Conservation (phyloP, 108 stramenopile species). For the Discostella stelligeroides region DNA sequence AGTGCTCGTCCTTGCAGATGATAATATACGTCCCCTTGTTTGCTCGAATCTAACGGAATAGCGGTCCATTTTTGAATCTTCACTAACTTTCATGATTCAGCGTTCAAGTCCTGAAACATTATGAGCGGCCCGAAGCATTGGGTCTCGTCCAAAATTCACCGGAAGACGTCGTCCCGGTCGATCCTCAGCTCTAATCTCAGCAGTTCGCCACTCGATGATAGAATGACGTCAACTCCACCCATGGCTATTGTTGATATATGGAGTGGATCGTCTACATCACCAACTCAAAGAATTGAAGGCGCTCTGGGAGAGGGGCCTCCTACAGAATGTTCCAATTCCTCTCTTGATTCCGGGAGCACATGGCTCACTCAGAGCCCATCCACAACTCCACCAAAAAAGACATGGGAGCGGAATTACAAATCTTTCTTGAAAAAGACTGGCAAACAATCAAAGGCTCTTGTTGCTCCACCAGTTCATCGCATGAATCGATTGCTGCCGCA, state of each 20-base stretch:
- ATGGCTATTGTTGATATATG: slow-evolving; percentile 25
- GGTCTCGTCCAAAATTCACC: slow-evolving; percentile 33
- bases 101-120: not conserved
- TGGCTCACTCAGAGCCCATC: slow-evolving; percentile 43
- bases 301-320: not conserved
- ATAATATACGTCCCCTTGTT: no score
- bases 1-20: no score
- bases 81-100: not conserved
- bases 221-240: slow-evolving; percentile 10
- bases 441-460: not conserved
- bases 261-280: slow-evolving; percentile 16
- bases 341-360: slow-evolving; percentile 37
- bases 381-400: slow-evolving; percentile 58
- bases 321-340: slow-evolving; percentile 36
- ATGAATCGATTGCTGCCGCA: not conserved
- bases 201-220: not conserved
- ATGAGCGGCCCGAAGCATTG: slow-evolving; percentile 40
- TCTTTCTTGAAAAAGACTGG: slow-evolving; percentile 49
- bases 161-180: slow-evolving; percentile 17
- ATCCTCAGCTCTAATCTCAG: slow-evolving; percentile 5
- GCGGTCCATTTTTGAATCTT: no score
- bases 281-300: slow-evolving; percentile 10
- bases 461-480: not conserved
- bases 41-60: no score
- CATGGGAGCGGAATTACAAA: slow-evolving; percentile 65